These are phyloP conservation scores for Acacia melanoxylon DNA, from an alignment of 306 rosid genomes.

Conservation along the genomic window DNA sequence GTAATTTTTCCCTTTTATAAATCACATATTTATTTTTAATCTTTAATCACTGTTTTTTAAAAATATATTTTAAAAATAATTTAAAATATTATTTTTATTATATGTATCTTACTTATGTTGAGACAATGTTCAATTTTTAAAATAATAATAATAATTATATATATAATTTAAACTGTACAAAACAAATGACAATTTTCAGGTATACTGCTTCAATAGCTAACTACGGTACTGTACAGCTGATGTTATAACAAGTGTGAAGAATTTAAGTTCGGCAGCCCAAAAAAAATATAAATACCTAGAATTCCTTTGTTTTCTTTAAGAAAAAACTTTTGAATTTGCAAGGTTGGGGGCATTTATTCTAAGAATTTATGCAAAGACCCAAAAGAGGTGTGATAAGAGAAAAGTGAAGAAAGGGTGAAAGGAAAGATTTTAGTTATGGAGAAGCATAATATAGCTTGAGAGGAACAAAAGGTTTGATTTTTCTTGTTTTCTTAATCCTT, in stretches of 20 bases:
- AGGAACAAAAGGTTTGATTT: conserved; percentile 46
- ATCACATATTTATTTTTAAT: too few relatives aligned
- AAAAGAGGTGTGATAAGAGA: conserved; percentile 29
- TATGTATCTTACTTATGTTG: not conserved
- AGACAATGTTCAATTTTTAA: not conserved
- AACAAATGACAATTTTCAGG: not conserved
- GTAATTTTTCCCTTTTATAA: too few relatives aligned
- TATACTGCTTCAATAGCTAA: not conserved
- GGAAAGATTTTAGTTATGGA: conserved; percentile 25
- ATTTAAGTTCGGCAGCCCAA: not conserved
- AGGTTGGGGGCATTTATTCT: conserved; percentile 24
- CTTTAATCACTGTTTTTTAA: not conserved
- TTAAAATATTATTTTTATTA: too few relatives aligned
- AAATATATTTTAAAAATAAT: too few relatives aligned
- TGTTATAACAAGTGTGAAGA: not conserved
- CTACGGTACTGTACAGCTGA: not conserved
- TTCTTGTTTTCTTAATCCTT: conserved; percentile 43
- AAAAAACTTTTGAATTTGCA: not conserved
- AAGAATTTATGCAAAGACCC: conserved; percentile 31
- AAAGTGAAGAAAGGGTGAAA: conserved; percentile 41
- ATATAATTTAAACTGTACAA: not conserved
- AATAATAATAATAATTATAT: not conserved
- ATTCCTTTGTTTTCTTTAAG: too few relatives aligned
- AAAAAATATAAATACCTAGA: too few relatives aligned
- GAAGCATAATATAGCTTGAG: conserved; percentile 18